Base-by-base conservation (phyloP, 805 yeast species). In the Yamadazyma philogaea region DNA sequence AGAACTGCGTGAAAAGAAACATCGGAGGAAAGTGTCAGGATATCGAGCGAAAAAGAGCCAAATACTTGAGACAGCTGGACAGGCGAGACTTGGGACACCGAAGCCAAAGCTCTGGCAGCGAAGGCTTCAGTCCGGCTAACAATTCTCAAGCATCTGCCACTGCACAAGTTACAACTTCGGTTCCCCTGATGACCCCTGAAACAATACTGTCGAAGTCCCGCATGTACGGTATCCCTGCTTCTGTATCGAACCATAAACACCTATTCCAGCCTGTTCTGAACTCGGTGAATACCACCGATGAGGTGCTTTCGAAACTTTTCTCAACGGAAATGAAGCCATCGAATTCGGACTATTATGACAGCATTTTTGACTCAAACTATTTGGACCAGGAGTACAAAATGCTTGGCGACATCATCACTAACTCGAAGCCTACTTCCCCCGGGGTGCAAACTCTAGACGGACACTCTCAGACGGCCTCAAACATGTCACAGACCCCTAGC, bases 1-100 rank as follows among this genome's bases (percentile, higher is more conserved):
- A 72, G 49, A 84, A 84, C 56, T 84, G 93, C 61, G 52, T 70
- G 16, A 84, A 83, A 55, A 61, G 90, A 43, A 77, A 78, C 17
- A 57, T 78, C n/a, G 74, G 66, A 1, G 74, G 68, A 41, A 53
- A 67, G 10, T 84, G 93, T 57, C 65, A 63, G 28, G 86, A 83
- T 55, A 76, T 79, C 5, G 73, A 71, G 30, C 59, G 88, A 20
- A 81, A 78, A 54, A 52, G 72, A 36, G 78, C 77, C 7, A 67
- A 68, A 45, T 70, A 70, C 47, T 52, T 68, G 50, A 51, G 44
- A 20, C 46, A 37, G 30, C 32, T 14, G 24, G 43, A 34, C 3
- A 20, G 32, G 15, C 3, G n/a, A n/a, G 4, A 32, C 15, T 4
- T 3, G 17, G 37, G 22, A 6, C 14, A 8, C 22, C 27, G 11